A percentile compares a stretch with the other conserved stretches of the same genome.
Conservation (phyloP, 169 alveolate species). For the Cryptosporidium tyzzeri region DNA sequence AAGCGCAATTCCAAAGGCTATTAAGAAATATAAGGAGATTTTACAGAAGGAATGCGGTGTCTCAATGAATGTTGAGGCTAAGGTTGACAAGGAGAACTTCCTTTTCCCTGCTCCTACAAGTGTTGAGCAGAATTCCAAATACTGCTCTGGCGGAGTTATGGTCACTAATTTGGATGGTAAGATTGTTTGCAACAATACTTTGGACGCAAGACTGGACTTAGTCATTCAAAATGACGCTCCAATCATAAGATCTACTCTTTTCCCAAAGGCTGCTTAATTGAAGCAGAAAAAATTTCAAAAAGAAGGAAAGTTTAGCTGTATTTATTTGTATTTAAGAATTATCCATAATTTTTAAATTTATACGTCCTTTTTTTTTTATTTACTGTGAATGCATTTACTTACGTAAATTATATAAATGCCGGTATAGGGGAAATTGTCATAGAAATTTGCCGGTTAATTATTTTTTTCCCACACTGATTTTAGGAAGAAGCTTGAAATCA, state of each 20-base stretch:
- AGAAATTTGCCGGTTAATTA: constrained; percentile 15
- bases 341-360: constrained; percentile 3
- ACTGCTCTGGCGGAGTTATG: constrained; percentile 84
- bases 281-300: neutral
- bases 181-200: constrained; percentile 85
- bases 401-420: neutral
- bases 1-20: constrained; percentile 84
- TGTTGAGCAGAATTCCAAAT: constrained; percentile 78
- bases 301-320: neutral
- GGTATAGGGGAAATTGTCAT: constrained; percentile 34
- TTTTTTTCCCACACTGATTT: constrained; percentile 27
- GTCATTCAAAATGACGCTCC: constrained; percentile 85
- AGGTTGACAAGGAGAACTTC: constrained; percentile 83
- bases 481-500: neutral
- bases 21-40: constrained; percentile 81
- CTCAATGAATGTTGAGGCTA: constrained; percentile 81
- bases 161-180: constrained; percentile 85
- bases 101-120: constrained; percentile 85
- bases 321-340: neutral
- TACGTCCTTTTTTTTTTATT: neutral
- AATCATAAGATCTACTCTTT: constrained; percentile 82
- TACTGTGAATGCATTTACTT: constrained; percentile 11
- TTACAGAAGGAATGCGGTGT: constrained; percentile 82
- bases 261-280: constrained; percentile 71
- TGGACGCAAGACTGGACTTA: constrained; percentile 83